Base-by-base conservation (phyloP, 2,329 filamentous ascomycete genomes). In the Fusarium sp. region DNA sequence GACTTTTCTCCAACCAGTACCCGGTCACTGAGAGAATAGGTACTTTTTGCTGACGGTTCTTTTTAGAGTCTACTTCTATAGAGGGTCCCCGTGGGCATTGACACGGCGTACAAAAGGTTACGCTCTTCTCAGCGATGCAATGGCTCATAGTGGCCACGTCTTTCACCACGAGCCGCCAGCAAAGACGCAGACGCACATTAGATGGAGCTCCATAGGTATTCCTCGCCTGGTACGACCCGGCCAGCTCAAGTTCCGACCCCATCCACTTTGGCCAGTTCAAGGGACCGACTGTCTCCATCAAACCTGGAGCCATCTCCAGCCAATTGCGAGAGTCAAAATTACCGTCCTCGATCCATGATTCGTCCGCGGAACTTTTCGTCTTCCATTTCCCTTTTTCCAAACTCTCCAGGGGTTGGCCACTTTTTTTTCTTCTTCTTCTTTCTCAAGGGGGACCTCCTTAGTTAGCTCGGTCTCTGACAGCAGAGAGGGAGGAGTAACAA, bases 311-410 rank as follows among this genome's bases (percentile, higher is more conserved):
- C 46, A 53, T 53, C 27, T 53, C 38, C n/a, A 58, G 35, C 79
- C 80, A 81, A 81, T 81, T 58, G 70, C 24, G 66, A 16, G 33
- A 51, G 33, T 40, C 60, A 67, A 78, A 78, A 81, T 81, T 80
- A 80, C 77, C 67, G 79, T 63, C 60, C 29, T 66, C 53, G 22
- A 11, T 33, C 53, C 53, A 42, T 80, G 72, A 81, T 81, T 80
- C 70, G 79, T 59, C 64, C 38, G 35, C 29, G 29, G 40, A 35
- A 40, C 44, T 38, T 40, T 31, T 49, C 20, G 12, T 31, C 22
- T 53, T 62, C 17, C 51, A 38, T 51, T 14, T 58, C 59, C 62
- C 70, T 67, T 46, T 67, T 46, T 38, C 33, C 35, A 38, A 27
- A 42, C 35, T 44, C 31, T 60, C 27, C 57, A 60, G 40, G 57